These are phyloP conservation scores for Turritis glabra DNA, from an alignment of 345 rosid genomes.

Conservation along the genomic window DNA sequence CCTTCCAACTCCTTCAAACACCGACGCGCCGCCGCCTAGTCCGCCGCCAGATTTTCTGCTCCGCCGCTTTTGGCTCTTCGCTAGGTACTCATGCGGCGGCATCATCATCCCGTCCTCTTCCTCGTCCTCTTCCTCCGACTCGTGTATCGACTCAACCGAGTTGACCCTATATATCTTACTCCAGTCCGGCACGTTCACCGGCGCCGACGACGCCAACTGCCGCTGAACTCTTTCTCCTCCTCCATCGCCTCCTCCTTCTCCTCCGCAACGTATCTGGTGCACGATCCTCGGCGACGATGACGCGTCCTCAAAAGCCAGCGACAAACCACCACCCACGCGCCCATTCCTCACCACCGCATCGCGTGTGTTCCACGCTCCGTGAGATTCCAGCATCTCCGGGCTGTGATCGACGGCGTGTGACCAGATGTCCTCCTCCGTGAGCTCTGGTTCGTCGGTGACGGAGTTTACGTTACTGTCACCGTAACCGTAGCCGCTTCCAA, in stretches of 20 bases:
- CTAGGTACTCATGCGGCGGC: slow-evolving; percentile 95
- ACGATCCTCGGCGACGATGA: slow-evolving; percentile 61
- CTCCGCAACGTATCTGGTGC: slow-evolving; percentile 64
- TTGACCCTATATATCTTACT: slow-evolving; percentile 73
- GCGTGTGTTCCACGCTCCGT: slow-evolving; percentile 50
- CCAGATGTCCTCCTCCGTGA: slow-evolving; percentile 88
- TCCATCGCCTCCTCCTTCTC: slow-evolving; percentile 16
- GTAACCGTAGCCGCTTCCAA: slow-evolving; percentile 49
- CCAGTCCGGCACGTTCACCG: slow-evolving; percentile 95
- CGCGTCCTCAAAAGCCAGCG: slow-evolving; percentile 64
- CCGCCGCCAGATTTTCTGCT: slow-evolving; percentile 49
- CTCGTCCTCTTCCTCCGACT: slow-evolving; percentile 67
- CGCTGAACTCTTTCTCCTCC: neutral
- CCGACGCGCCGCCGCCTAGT: slow-evolving; percentile 56
- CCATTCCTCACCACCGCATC: slow-evolving; percentile 34
- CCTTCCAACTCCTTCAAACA: slow-evolving; percentile 87
- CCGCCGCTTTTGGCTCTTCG: slow-evolving; percentile 61
- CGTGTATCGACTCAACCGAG: slow-evolving; percentile 82
- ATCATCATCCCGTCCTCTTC: slow-evolving; percentile 64
- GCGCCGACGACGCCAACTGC: slow-evolving; percentile 61
- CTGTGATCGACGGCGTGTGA: slow-evolving; percentile 51
- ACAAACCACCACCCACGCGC: slow-evolving; percentile 64
- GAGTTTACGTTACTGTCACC: slow-evolving; percentile 34
- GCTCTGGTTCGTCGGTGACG: slow-evolving; percentile 51
- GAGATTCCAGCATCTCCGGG: slow-evolving; percentile 12